Conservation (phyloP, 129 eudicot species). For the Cynara cardunculus region DNA sequence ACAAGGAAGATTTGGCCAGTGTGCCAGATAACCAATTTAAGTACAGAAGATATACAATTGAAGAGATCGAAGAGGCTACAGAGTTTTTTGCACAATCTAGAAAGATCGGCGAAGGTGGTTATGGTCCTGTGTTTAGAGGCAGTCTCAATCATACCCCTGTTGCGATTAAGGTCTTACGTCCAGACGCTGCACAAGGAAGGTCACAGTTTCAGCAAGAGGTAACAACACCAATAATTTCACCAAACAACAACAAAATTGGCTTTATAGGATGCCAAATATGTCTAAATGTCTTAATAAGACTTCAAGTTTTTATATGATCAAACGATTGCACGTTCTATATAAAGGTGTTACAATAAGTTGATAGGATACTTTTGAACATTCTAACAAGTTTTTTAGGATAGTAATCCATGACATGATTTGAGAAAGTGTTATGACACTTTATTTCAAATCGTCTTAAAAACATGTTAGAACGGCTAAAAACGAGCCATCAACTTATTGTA, state of each 20-base stretch:
- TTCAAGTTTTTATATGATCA: no score
- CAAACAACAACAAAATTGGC: not conserved
- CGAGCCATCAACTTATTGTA: not conserved
- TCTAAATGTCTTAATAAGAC: not conserved
- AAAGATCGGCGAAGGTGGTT: slow-evolving; percentile 88
- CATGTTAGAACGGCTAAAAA: not conserved
- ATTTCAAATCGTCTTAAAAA: not conserved
- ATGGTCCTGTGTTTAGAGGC: slow-evolving; percentile 81
- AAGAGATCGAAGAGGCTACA: slow-evolving; percentile 76
- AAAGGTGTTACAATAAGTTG: not conserved
- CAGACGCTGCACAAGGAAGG: slow-evolving; percentile 79
- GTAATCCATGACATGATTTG: not conserved
- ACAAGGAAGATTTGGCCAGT: not conserved
- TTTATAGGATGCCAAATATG: not conserved
- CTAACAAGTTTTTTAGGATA: not conserved
- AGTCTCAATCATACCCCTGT: slow-evolving; percentile 57
- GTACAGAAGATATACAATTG: slow-evolving; percentile 62
- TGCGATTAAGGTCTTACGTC: slow-evolving; percentile 72
- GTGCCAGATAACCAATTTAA: slow-evolving; percentile 9
- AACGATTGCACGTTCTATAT: no score
- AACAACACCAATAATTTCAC: not conserved
- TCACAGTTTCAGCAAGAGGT: slow-evolving; percentile 79
- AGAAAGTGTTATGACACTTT: not conserved
- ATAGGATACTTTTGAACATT: not conserved
- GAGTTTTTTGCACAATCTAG: slow-evolving; percentile 41